Evolutionary conservation across 2,329 filamentous ascomycete genomes (phyloP).

Genomic region (Colletotrichum higginsianum): DNA sequence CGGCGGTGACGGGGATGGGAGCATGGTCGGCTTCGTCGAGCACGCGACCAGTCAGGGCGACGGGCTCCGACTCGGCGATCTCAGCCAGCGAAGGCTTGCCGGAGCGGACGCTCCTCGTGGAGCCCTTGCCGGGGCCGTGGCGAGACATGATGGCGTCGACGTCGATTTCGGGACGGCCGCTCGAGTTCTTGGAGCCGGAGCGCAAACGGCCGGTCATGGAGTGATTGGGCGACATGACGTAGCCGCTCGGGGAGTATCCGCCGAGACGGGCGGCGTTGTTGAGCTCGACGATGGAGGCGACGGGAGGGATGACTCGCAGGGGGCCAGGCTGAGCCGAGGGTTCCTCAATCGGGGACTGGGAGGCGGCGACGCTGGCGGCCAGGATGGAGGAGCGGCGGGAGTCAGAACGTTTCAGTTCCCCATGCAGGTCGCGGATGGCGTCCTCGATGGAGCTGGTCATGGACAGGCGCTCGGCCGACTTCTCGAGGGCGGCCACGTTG

Average conservation of each 20-base stretch:
- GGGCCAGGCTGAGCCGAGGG: conserved; percentile 49
- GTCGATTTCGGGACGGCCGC: conserved; percentile 58
- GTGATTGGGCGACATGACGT: conserved; percentile 76
- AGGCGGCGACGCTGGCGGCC: conserved; percentile 60
- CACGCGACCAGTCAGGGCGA: conserved; percentile 64
- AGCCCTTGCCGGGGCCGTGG: conserved; percentile 69
- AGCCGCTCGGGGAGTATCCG: conserved; percentile 78
- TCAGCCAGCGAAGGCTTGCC: conserved; percentile 68
- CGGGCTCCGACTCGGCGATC: conserved; percentile 71
- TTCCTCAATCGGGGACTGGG: conserved; percentile 37
- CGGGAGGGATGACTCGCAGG: conserved; percentile 62
- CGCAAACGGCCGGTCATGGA: conserved; percentile 72
- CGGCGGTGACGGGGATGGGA: conserved; percentile 49
- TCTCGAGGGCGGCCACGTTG: conserved; percentile 82
- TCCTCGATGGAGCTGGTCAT: conserved; percentile 83
- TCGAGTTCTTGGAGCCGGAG: conserved; percentile 68
- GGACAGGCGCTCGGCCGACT: conserved; percentile 81
- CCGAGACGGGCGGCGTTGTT: conserved; percentile 77
- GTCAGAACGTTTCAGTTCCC: conserved; percentile 79
- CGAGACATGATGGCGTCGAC: conserved; percentile 61
- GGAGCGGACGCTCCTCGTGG: conserved; percentile 65
- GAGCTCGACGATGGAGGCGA: conserved; percentile 77
- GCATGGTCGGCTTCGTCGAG: conserved; percentile 68
- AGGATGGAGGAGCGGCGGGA: conserved; percentile 76
- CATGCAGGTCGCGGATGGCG: conserved; percentile 81